Conservation (phyloP, 768 basidiomycete genomes). For the Kondoa subrosea region DNA sequence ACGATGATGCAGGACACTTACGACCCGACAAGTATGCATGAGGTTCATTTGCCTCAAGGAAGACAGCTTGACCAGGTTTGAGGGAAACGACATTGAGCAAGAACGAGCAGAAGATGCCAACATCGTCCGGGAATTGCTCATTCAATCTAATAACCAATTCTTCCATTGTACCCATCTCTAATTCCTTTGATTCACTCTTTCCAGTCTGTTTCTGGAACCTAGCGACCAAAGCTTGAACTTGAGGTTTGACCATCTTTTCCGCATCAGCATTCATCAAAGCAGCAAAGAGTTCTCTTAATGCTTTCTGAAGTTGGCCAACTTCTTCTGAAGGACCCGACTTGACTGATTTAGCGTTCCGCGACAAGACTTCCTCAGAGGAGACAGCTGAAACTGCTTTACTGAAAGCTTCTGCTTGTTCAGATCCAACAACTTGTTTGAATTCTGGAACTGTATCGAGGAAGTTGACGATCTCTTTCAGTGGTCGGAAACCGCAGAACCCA, state of each 20-base stretch:
- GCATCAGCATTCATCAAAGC: conserved; percentile 67
- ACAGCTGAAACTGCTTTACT: conserved; percentile 42
- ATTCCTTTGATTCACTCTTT: conserved; percentile 40
- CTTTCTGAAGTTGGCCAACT: conserved; percentile 42
- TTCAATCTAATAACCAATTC: conserved; percentile 42
- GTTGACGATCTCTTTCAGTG: conserved; percentile 51
- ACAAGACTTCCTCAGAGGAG: conserved; percentile 32
- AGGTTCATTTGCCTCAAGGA: conserved; percentile 86
- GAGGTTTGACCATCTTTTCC: conserved; percentile 37
- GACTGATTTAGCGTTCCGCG: conserved; percentile 22
- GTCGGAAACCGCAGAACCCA: conserved; percentile 84
- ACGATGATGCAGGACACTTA: conserved; percentile 32
- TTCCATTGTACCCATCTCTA: conserved; percentile 24
- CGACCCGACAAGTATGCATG: conserved; percentile 92
- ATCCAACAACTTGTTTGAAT: conserved; percentile 47
- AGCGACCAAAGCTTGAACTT: conserved; percentile 44
- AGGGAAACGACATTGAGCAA: conserved; percentile 71
- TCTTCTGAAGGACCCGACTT: conserved; percentile 25
- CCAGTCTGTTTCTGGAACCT: conserved; percentile 43
- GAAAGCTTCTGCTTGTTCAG: conserved; percentile 37
- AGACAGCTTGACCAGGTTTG: conserved; percentile 72
- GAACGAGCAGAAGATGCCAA: conserved; percentile 83
- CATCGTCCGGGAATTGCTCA: conserved; percentile 70
- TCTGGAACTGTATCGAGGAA: conserved; percentile 58
- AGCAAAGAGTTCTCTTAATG: conserved; percentile 57